Base-by-base conservation (phyloP, 192 early-diverging fungal genomes). In the Coemansia sp. region DNA sequence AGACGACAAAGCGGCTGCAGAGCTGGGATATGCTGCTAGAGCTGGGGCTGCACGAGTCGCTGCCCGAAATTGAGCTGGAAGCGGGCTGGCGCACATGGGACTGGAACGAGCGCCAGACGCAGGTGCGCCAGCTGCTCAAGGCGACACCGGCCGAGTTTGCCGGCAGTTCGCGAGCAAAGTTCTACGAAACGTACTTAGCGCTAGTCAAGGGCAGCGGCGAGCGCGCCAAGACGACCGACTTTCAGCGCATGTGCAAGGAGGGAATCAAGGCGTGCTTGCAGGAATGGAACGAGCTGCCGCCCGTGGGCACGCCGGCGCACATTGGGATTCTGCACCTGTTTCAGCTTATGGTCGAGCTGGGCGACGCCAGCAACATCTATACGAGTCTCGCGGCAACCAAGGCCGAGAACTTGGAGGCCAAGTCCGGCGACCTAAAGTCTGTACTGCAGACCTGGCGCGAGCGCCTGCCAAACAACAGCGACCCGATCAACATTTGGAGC, bases 401-500 rank as follows among this genome's bases (percentile, higher is more conserved):
- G 11, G 84, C 85, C 2, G 68, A 78, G 23, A 98, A 94, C 49
- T 82, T 97, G 27, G 93, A 97, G 38, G 68, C 63, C 53, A 90
- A 91, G 58, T 88, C 91, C 12, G 82, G 84, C 46, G 94, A 97
- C 40, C 70, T 98, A 22, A 97, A 97, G 62, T 85, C 85, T 27
- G 84, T 89, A 17, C 69, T 99, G 17, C 82, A 87, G 48, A 98
- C 92, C 4, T 99, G 97, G 97, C 78, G 95, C 55, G 97, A 99
- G 56, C 83, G 97, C 11, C 74, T 98, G 35, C 97, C 97, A 10
- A 98, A 95, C 64, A 79, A 81, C 31, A 95, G 93, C 90, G 95
- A 98, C 60, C 93, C 96, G 58, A 98, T 99, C 66, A 89, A 90
- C 50, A 79, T 99, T 7, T 99, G 97, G 97, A 94, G 91, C 58